Evolutionary conservation across 345 rosid genomes (phyloP), one percentile per base, ranked within the genome.

Genomic region (Brassica juncea): DNA sequence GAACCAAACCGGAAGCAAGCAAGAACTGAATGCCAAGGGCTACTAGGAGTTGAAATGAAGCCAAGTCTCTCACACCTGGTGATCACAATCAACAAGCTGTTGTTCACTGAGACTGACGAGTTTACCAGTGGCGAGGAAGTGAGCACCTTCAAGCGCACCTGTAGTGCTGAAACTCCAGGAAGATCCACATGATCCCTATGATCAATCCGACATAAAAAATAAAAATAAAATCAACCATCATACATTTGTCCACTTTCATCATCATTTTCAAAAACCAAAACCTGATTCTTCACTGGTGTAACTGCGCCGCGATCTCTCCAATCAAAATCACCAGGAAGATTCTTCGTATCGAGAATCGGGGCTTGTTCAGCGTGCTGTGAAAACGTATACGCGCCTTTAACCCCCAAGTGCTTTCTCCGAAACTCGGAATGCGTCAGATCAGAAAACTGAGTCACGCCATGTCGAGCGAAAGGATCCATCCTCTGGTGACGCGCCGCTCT

Each of bases 151-250:
- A 84, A 92, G 82, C 21, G 98, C 98, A 12, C 97, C 98, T 1
- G 94, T 86, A 5, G 97, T 78, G 74, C 98, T 94, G 78, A 94
- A 94, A 83, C 97, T 84, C 98, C 98, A 94, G 87, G 97, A 94
- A 0, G 98, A 94, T 68, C 98, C 98, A 64, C 97, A 94, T 5
- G 92, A 82, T 74, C 96, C 97, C 98, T 94, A 80, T 47, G 54
- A 47, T 47, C 49, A 3, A 3, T 11, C 49, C 5, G 11, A 8
- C 44, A 8, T 27, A 31, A 5, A 0, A 35, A 35, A 34, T 8
- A 7, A 8, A 57, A 21, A 8, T 0, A 0, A 23, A 23, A 59
- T 23, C 32, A 10, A 25, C 2, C 64, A 57, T 3, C 27, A 3
- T 21, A 16, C 15, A 47, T 47, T 14, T 8, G 6, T 6, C 19